Evolutionary conservation across 2,329 filamentous ascomycete species (phyloP).

Genomic region (Paraconiothyrium sp.): DNA sequence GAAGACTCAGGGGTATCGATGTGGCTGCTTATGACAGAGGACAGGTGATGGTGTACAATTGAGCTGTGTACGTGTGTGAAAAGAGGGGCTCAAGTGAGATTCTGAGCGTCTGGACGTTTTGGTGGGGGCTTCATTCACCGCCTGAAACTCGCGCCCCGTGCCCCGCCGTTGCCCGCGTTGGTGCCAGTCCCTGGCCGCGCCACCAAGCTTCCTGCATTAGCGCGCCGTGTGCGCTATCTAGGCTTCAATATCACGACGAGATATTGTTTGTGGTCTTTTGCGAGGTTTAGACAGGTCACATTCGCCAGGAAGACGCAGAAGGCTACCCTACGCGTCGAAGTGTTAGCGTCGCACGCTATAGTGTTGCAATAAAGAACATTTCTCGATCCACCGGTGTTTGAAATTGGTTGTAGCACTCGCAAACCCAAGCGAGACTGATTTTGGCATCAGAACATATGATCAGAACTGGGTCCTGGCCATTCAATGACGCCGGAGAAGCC

Average conservation of each 20-base stretch:
- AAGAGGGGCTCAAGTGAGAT: slow-evolving; percentile 17
- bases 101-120: slow-evolving; percentile 11
- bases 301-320: too few species aligned
- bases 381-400: too few species aligned
- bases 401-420: too few species aligned
- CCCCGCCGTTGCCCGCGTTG: slow-evolving; percentile 10
- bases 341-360: too few species aligned
- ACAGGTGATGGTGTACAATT: slow-evolving; percentile 9
- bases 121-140: slow-evolving; percentile 24
- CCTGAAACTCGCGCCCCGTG: slow-evolving; percentile 13
- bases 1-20: background rate
- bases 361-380: too few species aligned
- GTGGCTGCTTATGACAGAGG: slow-evolving; percentile 19
- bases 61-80: slow-evolving; percentile 15
- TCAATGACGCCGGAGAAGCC: background rate
- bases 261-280: background rate
- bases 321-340: too few species aligned
- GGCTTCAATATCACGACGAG: background rate
- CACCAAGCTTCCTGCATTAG: slow-evolving; percentile 8
- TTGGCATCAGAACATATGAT: too few species aligned
- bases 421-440: too few species aligned
- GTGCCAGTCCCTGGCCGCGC: slow-evolving; percentile 8
- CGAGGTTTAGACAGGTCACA: background rate
- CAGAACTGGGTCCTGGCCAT: background rate
- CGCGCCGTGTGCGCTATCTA: background rate